Conservation (phyloP, 2,329 filamentous ascomycete genomes). For the Penicillium sp. region DNA sequence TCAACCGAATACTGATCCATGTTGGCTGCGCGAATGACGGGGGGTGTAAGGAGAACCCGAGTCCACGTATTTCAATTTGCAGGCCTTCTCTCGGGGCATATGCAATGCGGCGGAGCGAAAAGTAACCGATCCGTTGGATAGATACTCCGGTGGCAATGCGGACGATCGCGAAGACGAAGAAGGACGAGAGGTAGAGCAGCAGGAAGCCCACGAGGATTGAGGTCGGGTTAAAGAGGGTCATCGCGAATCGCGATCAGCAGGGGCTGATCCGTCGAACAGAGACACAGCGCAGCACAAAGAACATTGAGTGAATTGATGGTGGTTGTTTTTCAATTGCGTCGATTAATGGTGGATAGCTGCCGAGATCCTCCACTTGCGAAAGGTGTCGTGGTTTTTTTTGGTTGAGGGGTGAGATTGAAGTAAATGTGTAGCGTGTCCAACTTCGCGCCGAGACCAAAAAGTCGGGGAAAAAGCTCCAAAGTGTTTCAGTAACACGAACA, state of each 20-base stretch:
- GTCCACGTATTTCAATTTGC: constrained; percentile 81
- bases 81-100: constrained; percentile 88
- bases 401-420: background rate
- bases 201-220: constrained; percentile 85
- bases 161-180: constrained; percentile 88
- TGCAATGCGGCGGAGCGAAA: constrained; percentile 85
- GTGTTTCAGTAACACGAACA: background rate
- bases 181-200: constrained; percentile 84
- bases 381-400: background rate
- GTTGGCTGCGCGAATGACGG: constrained; percentile 97
- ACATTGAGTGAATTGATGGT: constrained; percentile 17
- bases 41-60: constrained; percentile 84
- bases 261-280: constrained; percentile 29
- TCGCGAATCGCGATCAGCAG: constrained; percentile 38
- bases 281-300: constrained; percentile 14
- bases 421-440: background rate
- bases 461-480: background rate
- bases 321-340: constrained; percentile 13
- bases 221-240: constrained; percentile 61
- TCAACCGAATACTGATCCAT: constrained; percentile 88
- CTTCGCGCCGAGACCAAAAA: background rate
- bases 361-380: background rate
- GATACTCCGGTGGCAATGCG: constrained; percentile 92
- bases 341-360: background rate
- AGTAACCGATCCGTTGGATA: constrained; percentile 91